phyloP scores from a whole-genome alignment of 164 flowering plant species.

The Hamamelis virginiana region DNA sequence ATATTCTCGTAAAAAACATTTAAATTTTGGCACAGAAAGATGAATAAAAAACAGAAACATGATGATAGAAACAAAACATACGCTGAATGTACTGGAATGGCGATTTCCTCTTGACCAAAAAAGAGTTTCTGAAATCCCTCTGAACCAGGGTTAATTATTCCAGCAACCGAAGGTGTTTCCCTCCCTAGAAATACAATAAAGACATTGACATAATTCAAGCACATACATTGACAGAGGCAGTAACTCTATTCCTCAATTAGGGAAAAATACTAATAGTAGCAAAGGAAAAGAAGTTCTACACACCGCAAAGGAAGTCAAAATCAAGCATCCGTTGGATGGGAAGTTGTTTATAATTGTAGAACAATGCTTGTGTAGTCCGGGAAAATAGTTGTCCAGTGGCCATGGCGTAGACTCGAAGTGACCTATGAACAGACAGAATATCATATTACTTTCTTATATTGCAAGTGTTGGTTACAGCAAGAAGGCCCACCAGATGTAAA shows the following conservation, averaged over 20 bases:
- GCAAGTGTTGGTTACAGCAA: too few species aligned
- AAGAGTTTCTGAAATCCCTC: constrained; percentile 99
- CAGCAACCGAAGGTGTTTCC: constrained; percentile 98
- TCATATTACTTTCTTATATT: background rate
- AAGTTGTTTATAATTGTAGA: constrained; percentile 95
- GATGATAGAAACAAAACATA: constrained; percentile 17
- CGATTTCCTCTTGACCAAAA: constrained; percentile 98
- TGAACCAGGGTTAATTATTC: constrained; percentile 89
- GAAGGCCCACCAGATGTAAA: too few species aligned
- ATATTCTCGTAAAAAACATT: too few species aligned
- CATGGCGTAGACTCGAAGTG: constrained; percentile 42
- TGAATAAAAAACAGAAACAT: background rate
- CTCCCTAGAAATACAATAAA: constrained; percentile 51
- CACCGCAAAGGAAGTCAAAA: constrained; percentile 97
- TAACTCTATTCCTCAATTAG: background rate
- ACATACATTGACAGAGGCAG: background rate
- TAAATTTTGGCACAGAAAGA: too few species aligned
- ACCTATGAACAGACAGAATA: constrained; percentile 14
- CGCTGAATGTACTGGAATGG: constrained; percentile 94
- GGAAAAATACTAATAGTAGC: background rate
- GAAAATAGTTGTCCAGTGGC: constrained; percentile 96
- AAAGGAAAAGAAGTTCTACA: constrained; percentile 9
- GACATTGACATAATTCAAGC: background rate
- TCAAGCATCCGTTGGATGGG: constrained; percentile 99
- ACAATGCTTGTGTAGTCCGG: constrained; percentile 86